Base-by-base conservation (phyloP, 306 rosid genomes). In the Corylus heterophylla region DNA sequence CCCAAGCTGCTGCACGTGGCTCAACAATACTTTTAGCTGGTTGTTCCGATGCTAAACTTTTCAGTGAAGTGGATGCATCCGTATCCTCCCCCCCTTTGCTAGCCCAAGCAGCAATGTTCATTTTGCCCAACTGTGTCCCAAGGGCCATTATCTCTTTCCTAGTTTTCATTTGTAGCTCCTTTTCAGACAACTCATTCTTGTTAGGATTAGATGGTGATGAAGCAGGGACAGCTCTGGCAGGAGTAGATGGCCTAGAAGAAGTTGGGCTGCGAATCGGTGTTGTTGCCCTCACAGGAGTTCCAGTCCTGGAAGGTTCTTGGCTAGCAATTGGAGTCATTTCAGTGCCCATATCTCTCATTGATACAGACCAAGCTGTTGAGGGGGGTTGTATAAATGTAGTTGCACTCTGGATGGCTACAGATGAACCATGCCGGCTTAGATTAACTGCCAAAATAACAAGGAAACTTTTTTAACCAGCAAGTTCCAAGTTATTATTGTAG, bases 301-400 rank as follows among this genome's bases (percentile, higher is more conserved):
- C 97, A 61, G 93, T 94, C 82, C 98, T 84, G 66, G 98, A 94
- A 54, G 98, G 98, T 81, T 94, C 98, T 85, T 94, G 98, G 83
- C 98, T 94, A 63, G 97, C 97, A 73, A 94, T 91, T 55, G 98
- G 97, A 45, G 98, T 94, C 98, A 94, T 94, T 86, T 94, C 98
- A 20, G 98, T 94, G 51, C 98, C 98, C 98, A 94, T 94, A 77
- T 94, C 98, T 86, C 97, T 88, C 98, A 94, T 94, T 7, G 98
- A 94, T 76, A 94, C 97, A 56, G 98, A 94, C 75, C 98, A 89
- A 80, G 98, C 98, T 14, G 97, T 92, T 55, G 98, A 85, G 72
- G 95, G 90, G 68, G 97, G 97, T 58, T 97, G 97, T 78, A 92
- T 83, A 81, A 92, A 88, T 79, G 95, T 90, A 59, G 97, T 91